A percentile compares a stretch with the other conserved stretches of the same genome.
Evolutionary conservation across 2,329 filamentous ascomycete species (phyloP).

Genomic region (Aotearoamyces nothofagi): DNA sequence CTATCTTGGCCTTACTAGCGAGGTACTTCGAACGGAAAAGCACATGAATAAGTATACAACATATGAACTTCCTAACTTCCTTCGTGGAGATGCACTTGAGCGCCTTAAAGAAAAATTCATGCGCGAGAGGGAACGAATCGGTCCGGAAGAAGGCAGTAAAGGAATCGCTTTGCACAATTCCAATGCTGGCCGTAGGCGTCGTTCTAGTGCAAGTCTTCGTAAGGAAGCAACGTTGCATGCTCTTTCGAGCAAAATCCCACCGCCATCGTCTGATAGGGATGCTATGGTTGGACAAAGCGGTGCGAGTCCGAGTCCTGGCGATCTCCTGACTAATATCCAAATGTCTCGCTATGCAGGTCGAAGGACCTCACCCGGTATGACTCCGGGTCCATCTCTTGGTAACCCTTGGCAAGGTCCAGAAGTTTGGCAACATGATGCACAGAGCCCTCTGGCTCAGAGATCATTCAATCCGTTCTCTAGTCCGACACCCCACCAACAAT

Average conservation of each 20-base stretch:
- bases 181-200: slow-evolving; percentile 44
- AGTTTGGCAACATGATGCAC: slow-evolving; percentile 16
- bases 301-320: slow-evolving; percentile 50
- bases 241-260: slow-evolving; percentile 9
- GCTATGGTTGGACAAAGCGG: slow-evolving; percentile 18
- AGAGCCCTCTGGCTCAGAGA: slow-evolving; percentile 25
- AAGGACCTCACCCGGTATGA: slow-evolving; percentile 11
- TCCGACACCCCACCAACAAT: slow-evolving; percentile 30
- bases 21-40: slow-evolving; percentile 84
- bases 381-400: slow-evolving; percentile 4
- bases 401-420: slow-evolving; percentile 17
- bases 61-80: slow-evolving; percentile 79
- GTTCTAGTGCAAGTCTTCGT: slow-evolving; percentile 59
- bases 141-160: slow-evolving; percentile 69
- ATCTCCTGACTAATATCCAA: slow-evolving; percentile 67
- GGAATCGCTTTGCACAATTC: slow-evolving; percentile 92
- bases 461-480: slow-evolving; percentile 41
- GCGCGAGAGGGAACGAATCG: slow-evolving; percentile 68
- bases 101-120: slow-evolving; percentile 88
- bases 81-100: slow-evolving; percentile 69
- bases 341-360: slow-evolving; percentile 45
- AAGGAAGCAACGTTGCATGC: slow-evolving; percentile 69
- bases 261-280: slow-evolving; percentile 18
- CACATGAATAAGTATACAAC: slow-evolving; percentile 87
- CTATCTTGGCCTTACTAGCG: slow-evolving; percentile 81